A percentile compares a stretch with the other conserved stretches of the same genome.
These are phyloP conservation scores for Candida taoyuanica DNA, from an alignment of 805 yeast species.

Conservation along the genomic window DNA sequence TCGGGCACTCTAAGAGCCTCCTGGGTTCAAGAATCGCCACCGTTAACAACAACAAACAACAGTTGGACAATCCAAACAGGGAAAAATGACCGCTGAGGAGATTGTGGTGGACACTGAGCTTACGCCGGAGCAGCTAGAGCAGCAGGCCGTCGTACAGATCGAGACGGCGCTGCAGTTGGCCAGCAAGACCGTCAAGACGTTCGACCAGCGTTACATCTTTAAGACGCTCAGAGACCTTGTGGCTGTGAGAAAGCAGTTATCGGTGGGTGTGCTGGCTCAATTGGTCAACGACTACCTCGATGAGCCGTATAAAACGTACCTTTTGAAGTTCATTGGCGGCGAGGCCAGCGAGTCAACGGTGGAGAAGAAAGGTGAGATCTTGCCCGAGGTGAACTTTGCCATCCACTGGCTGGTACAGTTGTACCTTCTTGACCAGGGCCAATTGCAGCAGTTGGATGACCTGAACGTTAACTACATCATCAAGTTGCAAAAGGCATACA, in stretches of 20 bases:
- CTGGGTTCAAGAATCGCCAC: background rate
- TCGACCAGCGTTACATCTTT: constrained; percentile 84
- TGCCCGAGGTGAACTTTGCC: constrained; percentile 79
- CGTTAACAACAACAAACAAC: background rate
- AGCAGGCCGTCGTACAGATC: constrained; percentile 29
- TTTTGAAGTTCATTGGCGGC: constrained; percentile 38
- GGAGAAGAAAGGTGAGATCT: constrained; percentile 33
- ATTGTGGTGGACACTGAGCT: constrained; percentile 26
- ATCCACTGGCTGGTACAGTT: constrained; percentile 76
- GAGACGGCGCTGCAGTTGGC: constrained; percentile 31
- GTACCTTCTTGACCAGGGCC: constrained; percentile 60
- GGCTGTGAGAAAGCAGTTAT: constrained; percentile 61
- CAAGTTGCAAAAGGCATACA: constrained; percentile 51
- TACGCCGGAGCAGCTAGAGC: constrained; percentile 29
- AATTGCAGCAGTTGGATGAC: constrained; percentile 42
- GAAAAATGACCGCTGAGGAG: constrained; percentile 24
- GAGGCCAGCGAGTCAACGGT: constrained; percentile 28
- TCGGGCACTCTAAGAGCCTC: too few relatives aligned
- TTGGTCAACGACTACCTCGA: constrained; percentile 57
- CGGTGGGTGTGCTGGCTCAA: constrained; percentile 47
- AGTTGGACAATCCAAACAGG: background rate
- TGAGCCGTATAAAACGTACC: constrained; percentile 35
- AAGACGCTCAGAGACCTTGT: constrained; percentile 83
- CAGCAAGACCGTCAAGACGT: constrained; percentile 57
- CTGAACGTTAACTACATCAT: constrained; percentile 51